Base-by-base conservation (phyloP, 2,329 filamentous ascomycete species). In the Scytalidium sp. region DNA sequence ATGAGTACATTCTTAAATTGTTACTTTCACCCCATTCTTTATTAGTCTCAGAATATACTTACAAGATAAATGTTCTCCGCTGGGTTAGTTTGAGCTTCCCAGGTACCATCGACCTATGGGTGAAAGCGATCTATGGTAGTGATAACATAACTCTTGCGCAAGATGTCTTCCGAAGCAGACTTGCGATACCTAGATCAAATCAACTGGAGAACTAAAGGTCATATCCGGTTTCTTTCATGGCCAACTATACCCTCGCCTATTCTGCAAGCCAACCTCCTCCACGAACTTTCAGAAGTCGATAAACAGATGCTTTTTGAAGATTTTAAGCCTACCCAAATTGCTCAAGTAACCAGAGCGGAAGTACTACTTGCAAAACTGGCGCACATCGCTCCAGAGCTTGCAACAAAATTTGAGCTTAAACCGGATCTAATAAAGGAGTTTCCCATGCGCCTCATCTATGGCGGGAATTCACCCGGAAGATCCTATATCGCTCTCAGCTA, bases 291-390 rank as follows among this genome's bases (percentile, higher is more conserved):
- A 6, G 5, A 15, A n/a, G 17, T 15, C 17, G 32, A 36, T n/a
- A 36, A 36, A 36, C 7, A 9, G 17, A 9, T 36, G 5, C 32
- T 36, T 15, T 36, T 36, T 36, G 32, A 36, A 36, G 32, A 36
- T 15, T 36, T 36, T n/a, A 36, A 36, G 32, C 32, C 32, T 36
- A 36, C 32, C 32, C 32, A 36, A n/a, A n/a, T 15, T 15, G 32
- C 32, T 15, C 32, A 36, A 4, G 32, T n/a, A 36, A n/a, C 13
- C 5, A 36, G 17, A n/a, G 32, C 11, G 17, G 17, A 36, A 15
- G 75, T 19, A 2, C 23, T 46, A 3, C 22, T 50, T 8, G 20
- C 15, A 13, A 50, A 39, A 29, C 48, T 50, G 13, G 15, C 46
- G 7, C 20, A 23, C 1, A 23, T 50, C 17, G 32, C 41, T 43